Evolutionary conservation across 2,329 filamentous ascomycete species (phyloP), one percentile per base, ranked within the genome.

Genomic region (Fusarium oxysporum): DNA sequence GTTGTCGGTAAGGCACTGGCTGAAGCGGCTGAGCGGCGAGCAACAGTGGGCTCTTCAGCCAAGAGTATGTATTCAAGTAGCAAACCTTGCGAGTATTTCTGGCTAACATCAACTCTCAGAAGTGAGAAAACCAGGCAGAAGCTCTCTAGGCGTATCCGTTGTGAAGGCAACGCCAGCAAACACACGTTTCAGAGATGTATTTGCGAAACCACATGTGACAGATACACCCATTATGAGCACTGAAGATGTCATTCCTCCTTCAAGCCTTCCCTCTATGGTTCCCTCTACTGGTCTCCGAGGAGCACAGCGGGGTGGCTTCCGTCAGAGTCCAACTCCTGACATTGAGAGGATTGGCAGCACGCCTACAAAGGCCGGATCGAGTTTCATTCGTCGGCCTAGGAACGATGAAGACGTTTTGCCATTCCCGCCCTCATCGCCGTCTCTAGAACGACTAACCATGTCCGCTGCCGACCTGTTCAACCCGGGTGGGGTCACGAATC

Each of bases 1-100:
- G 85, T 92, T 44, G 92, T 91, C 17, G 90, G 90, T 37, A 91
- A 90, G 75, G 87, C 90, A 41, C 85, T 93, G 63, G 89, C 88
- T 7, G 92, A 93, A 72, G 91, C 89, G 32, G 87, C 89, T 8
- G 92, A 94, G 78, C 88, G 87, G 74, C 88, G 91, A 60, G 83
- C 85, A 9, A 84, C 84, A 21, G 83, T 84, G 8, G 83, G 84
- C 48, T 78, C 86, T 54, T 84, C 84, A 8, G 71, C 77, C 4
- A 83, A 80, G 77, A 91, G 89, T 90, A 82, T 81, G 86, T 81
- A 35, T 47, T 21, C 43, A 23, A 54, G 21, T 6, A 41, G 44
- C 25, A 43, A 35, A 48, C n/a, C 40, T 55, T 5, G 12, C 35
- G 16, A 32, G 35, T 25, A 7, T 21, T 30, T 35, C n/a, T 35